Evolutionary conservation across 1,139 yeast genomes (phyloP), one percentile per base, ranked within the genome.

Genomic region (Entelexis paramagnoliae): DNA sequence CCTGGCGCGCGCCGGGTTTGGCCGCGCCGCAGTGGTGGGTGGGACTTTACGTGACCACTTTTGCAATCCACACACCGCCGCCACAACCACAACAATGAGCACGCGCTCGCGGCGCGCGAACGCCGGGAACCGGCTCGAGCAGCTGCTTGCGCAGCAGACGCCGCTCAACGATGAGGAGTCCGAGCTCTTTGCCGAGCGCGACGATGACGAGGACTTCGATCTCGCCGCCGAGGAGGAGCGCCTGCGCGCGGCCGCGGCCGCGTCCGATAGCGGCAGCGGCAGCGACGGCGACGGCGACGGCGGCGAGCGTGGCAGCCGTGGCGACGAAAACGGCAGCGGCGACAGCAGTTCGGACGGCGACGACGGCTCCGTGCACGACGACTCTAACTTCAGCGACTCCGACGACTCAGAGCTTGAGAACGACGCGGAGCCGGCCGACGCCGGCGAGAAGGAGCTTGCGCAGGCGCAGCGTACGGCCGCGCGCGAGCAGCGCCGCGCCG

Each of bases 101-200:
- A 33, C 40, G 26, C 48, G 57, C 46, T 17, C 34, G 29, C 75
- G 88, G 58, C 79, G 99, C 50, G 68, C 87, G 48, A 91, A 91
- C 68, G 98, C 98, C 1, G 99, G 99, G 11, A 83, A 87, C 50
- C 73, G 93, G 53, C 72, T 91, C 24, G 63, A 78, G 79, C 63
- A 81, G 55, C 73, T 91, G 59, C 71, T 91, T 24, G 83, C 80
- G 55, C 75, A 84, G 40, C 96, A 88, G 62, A 70, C 70, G 55
- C 71, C 76, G 40, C 54, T 71, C 26, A 80, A 82, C 58, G 75
- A 84, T 48, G 87, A 81, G 57, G 91, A 83, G 57, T 79, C 82
- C 58, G 72, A 84, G 53, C 72, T 89, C 57, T 88, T 88, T 61
- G 82, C 79, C 61, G 97, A 88, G 64, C 88, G 84, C 54, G 97